These are phyloP conservation scores for Nitzschia putrida DNA, from an alignment of 108 stramenopile genomes.

Conservation along the genomic window DNA sequence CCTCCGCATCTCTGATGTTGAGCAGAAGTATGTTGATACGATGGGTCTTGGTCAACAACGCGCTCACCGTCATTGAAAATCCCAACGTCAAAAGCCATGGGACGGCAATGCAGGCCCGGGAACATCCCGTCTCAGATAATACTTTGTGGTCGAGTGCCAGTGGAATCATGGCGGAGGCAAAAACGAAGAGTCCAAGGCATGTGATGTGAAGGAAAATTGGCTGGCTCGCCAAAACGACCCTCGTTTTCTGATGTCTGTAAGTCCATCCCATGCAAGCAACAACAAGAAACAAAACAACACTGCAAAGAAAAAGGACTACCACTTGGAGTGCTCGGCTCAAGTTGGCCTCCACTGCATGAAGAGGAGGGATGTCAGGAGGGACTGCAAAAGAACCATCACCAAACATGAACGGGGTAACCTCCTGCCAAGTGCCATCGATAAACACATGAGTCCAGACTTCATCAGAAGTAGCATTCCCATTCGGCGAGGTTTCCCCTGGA, in stretches of 20 bases:
- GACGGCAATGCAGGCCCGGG: constrained; percentile 23
- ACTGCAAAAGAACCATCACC: constrained; percentile 40
- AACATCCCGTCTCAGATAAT: neutral
- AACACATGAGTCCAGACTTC: constrained; percentile 33
- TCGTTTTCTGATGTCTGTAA: constrained; percentile 18
- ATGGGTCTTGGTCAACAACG: constrained; percentile 57
- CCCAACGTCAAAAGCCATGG: constrained; percentile 47
- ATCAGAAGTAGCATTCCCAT: constrained; percentile 22
- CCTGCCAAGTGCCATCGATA: constrained; percentile 34
- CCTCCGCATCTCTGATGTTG: neutral
- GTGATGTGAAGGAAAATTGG: constrained; percentile 50
- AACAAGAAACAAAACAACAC: constrained; percentile 10
- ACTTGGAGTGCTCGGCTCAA: constrained; percentile 1
- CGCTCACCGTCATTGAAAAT: constrained; percentile 47
- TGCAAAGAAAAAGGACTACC: constrained; percentile 1
- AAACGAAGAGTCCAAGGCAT: constrained; percentile 48
- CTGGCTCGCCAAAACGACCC: constrained; percentile 40
- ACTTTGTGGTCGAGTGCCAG: constrained; percentile 32
- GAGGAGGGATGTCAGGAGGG: constrained; percentile 41
- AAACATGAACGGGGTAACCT: constrained; percentile 34
- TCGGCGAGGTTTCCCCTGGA: neutral
- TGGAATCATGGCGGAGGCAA: constrained; percentile 42
- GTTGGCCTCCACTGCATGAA: constrained; percentile 12
- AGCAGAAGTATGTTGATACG: constrained; percentile 48
- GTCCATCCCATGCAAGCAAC: constrained; percentile 40